phyloP scores from a whole-genome alignment of 148 eudicot genomes.

The Polygonum maritimum region DNA sequence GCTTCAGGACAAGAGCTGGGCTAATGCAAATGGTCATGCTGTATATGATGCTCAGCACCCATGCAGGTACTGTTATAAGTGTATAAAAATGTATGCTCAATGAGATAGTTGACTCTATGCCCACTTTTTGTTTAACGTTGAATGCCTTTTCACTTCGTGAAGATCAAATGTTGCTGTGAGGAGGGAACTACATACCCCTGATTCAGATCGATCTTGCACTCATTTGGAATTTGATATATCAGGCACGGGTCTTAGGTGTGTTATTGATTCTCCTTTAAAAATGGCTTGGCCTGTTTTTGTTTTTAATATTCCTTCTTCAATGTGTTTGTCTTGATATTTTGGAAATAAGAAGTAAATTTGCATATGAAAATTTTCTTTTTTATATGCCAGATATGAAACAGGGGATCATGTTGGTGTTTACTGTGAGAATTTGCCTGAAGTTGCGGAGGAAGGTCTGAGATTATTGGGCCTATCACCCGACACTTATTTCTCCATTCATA shows the following conservation, averaged over 20 bases:
- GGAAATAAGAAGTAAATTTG: not conserved
- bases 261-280: not conserved
- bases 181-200: conserved; percentile 80
- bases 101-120: not conserved
- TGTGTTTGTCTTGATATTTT: not conserved
- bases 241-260: conserved; percentile 78
- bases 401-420: conserved; percentile 99
- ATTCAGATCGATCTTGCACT: conserved; percentile 93
- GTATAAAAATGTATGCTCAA: not conserved
- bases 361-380: not conserved
- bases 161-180: conserved; percentile 80
- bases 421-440: conserved; percentile 67
- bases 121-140: conserved; percentile 11
- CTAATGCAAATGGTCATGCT: conserved; percentile 70
- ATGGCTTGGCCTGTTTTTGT: not conserved
- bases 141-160: conserved; percentile 11
- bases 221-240: conserved; percentile 90
- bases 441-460: conserved; percentile 74
- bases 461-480: conserved; percentile 51
- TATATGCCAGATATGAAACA: conserved; percentile 76
- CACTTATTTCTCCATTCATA: conserved; percentile 69
- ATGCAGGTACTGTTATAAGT: conserved; percentile 45
- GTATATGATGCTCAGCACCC: conserved; percentile 87
- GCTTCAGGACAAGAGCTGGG: conserved; percentile 34
- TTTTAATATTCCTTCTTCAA: not conserved